Base-by-base conservation (phyloP, 345 rosid species). In the Salix brachista region DNA sequence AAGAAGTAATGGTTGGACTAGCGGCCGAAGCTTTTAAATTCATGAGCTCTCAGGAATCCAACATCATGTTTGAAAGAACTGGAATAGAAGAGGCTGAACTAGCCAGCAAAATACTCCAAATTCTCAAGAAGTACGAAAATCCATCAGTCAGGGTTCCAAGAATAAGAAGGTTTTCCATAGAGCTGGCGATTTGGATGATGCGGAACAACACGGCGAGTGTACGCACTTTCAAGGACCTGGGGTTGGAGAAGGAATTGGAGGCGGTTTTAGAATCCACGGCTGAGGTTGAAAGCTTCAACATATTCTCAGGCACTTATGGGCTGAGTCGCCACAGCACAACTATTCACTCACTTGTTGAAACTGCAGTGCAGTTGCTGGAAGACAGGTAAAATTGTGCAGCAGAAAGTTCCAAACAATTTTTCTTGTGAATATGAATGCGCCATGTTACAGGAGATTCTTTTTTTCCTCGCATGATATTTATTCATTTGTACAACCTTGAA, bases 111-210 rank as follows among this genome's bases (percentile, higher is more conserved):
- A 67, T 92, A 65, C 81, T 92, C 60, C 72, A 69, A 67, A 88
- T 88, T 80, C 90, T 94, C 69, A 80, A 30, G 69, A 91, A 88
- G 64, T 76, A 92, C 75, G 82, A 67, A 26, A 82, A 87, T 67
- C 97, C 98, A 62, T 80, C 88, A 1, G 81, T 88, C n/a, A 92
- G 85, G 76, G 90, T 91, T 64, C 98, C 97, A 6, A 86, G 97
- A 83, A 90, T 91, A 69, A 80, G 98, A 74, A 87, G 97, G 79
- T 92, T 92, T 72, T 81, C 89, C 72, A 83, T 92, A 61, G 98
- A 94, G 87, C 68, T 94, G 79, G 91, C 88, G 52, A 87, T 89
- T 56, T 87, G 93, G 91, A 89, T 94, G 97, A 94, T 94, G 92
- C 84, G 74, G 81, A 86, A 85, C 75, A 84, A 84, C 75, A 69